phyloP scores from a whole-genome alignment of 768 basidiomycete species.

The Leccinum truebloodii region DNA sequence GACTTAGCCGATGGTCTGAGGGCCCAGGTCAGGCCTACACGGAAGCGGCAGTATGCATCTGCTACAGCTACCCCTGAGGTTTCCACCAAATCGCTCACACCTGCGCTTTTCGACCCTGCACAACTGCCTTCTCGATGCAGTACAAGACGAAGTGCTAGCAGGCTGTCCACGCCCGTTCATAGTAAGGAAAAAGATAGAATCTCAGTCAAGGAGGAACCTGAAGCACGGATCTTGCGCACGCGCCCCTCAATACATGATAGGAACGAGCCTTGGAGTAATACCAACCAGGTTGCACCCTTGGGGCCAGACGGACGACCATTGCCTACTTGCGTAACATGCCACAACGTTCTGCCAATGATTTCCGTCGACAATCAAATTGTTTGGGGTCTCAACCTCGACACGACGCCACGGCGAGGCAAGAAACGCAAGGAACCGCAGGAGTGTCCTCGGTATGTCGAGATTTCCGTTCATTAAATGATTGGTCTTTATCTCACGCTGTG shows the following conservation, averaged over 20 bases:
- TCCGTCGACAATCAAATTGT: constrained; percentile 73
- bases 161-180: constrained; percentile 32
- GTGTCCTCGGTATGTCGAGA: constrained; percentile 63
- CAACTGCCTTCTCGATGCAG: constrained; percentile 30
- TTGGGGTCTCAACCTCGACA: constrained; percentile 64
- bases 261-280: constrained; percentile 39
- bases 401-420: constrained; percentile 43
- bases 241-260: constrained; percentile 43
- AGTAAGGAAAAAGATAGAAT: constrained; percentile 41
- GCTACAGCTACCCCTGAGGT: constrained; percentile 45
- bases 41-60: constrained; percentile 53
- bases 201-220: constrained; percentile 49
- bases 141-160: constrained; percentile 31
- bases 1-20: constrained; percentile 22
- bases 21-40: constrained; percentile 54
- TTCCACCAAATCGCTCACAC: constrained; percentile 44
- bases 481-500: constrained; percentile 15
- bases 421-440: constrained; percentile 66
- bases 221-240: constrained; percentile 51
- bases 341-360: constrained; percentile 72
- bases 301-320: constrained; percentile 68
- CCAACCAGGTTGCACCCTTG: constrained; percentile 46
- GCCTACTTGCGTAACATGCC: constrained; percentile 72
- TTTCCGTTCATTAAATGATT: constrained; percentile 26
- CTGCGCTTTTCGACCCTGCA: constrained; percentile 29